These are phyloP conservation scores for Lonicera japonica DNA, from an alignment of 129 eudicot genomes.

Conservation along the genomic window DNA sequence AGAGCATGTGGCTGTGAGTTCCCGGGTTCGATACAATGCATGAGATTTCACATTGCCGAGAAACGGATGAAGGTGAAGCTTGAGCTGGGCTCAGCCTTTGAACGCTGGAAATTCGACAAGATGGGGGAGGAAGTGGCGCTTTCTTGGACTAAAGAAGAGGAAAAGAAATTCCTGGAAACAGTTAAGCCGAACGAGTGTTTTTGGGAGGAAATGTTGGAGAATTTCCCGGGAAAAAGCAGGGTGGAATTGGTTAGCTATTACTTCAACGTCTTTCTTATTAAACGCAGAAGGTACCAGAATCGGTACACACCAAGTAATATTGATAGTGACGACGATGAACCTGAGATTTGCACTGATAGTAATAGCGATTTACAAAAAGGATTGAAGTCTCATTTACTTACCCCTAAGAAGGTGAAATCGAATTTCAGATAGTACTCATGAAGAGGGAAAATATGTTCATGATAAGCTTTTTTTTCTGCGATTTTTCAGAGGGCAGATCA, in stretches of 20 bases:
- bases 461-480: not conserved
- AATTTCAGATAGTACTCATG: slow-evolving; percentile 12
- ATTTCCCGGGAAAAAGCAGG: slow-evolving; percentile 36
- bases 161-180: slow-evolving; percentile 35
- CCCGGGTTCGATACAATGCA: slow-evolving; percentile 57
- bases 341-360: slow-evolving; percentile 28
- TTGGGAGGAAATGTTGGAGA: slow-evolving; percentile 47
- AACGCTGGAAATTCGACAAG: slow-evolving; percentile 45
- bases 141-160: slow-evolving; percentile 57
- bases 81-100: slow-evolving; percentile 64
- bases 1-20: slow-evolving; percentile 56
- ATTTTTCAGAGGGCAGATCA: no score
- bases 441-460: not conserved
- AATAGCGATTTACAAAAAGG: slow-evolving; percentile 22
- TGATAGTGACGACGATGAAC: slow-evolving; percentile 77
- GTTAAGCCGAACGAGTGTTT: slow-evolving; percentile 48
- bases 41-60: slow-evolving; percentile 55
- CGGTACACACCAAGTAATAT: slow-evolving; percentile 41
- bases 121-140: slow-evolving; percentile 69
- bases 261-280: slow-evolving; percentile 62
- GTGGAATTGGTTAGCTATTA: slow-evolving; percentile 64
- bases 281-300: slow-evolving; percentile 66
- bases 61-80: slow-evolving; percentile 41
- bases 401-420: slow-evolving; percentile 53
- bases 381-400: slow-evolving; percentile 32